Conservation (phyloP, 345 rosid genomes). For the Syzygium aqueum region DNA sequence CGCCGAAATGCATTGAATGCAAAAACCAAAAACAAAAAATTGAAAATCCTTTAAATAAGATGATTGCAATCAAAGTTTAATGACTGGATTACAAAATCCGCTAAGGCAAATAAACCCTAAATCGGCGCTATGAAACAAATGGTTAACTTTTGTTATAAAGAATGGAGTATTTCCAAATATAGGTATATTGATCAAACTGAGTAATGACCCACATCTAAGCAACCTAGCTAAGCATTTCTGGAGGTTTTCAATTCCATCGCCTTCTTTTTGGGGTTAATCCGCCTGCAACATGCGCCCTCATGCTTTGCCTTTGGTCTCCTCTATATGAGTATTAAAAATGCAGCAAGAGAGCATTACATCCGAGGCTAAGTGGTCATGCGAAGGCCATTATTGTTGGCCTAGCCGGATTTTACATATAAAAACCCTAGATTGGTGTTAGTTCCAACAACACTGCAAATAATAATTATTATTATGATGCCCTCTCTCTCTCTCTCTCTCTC, state of each 20-base stretch:
- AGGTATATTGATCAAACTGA: not conserved
- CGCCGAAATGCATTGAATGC: not conserved
- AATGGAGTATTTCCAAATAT: not conserved
- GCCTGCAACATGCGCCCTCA: not conserved
- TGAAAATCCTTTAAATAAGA: not conserved
- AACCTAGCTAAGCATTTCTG: not conserved
- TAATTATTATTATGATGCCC: not conserved
- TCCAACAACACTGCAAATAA: slow-evolving; percentile 20
- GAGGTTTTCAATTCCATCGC: not conserved
- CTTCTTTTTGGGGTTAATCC: not conserved
- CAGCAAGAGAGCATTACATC: not conserved
- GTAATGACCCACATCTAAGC: not conserved
- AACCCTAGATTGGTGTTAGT: slow-evolving; percentile 15
- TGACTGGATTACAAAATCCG: not conserved
- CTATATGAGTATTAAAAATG: not conserved
- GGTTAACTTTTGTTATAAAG: not conserved
- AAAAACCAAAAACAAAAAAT: not conserved
- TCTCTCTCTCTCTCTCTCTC: not conserved
- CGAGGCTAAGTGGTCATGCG: not conserved
- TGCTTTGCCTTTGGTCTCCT: not conserved
- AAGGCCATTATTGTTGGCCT: not conserved
- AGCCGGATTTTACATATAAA: not conserved
- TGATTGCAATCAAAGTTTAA: not conserved
- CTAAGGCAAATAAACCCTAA: not conserved
- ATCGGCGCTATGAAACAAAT: not conserved